Base-by-base conservation (phyloP, 371 early-diverging fungal genomes). In the Syncephalastrum contaminatum region DNA sequence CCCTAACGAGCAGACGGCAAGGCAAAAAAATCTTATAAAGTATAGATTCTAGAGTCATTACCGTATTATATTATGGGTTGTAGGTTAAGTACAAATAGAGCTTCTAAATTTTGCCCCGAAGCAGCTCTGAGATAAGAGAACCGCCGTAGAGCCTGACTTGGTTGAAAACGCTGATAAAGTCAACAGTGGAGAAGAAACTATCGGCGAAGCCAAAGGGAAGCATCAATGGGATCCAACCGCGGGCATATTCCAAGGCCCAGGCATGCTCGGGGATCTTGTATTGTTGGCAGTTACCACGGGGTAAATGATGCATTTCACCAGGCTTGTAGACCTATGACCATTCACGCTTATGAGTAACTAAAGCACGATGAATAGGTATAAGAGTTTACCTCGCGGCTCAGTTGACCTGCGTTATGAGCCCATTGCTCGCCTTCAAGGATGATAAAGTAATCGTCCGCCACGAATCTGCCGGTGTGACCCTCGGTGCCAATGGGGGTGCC, bases 351-450 rank as follows among this genome's bases (percentile, higher is more conserved):
- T 25, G 36, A 10, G 12, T 30, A 6, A 30, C 0, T 10, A 30
- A 30, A 30, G n/a, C 36, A 30, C 12, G 10, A 0, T 30, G 2
- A 10, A 5, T 6, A 30, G 36, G 12, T 30, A 30, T 12, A 6
- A 30, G 10, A 30, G 6, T 30, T 58, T 62, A 75, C 75, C 52
- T 64, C 61, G 14, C 70, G 66, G 14, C 52, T 49, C 22, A 79
- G 24, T 48, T 69, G 66, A 56, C 82, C 82, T 44, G 82, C 63
- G 40, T 59, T 48, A 53, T 67, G 68, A 39, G 82, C 77, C 82
- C 82, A 81, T 60, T 81, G 82, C 48, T 81, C 82, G 55, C 82
- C 82, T 48, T 75, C 77, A 21, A 81, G 51, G 40, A 81, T 80
- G 41, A 81, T 81, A 54, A 81, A 81, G 58, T 81, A 81, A 58